Conservation (phyloP, 768 basidiomycete species). For the Trametes villosa region DNA sequence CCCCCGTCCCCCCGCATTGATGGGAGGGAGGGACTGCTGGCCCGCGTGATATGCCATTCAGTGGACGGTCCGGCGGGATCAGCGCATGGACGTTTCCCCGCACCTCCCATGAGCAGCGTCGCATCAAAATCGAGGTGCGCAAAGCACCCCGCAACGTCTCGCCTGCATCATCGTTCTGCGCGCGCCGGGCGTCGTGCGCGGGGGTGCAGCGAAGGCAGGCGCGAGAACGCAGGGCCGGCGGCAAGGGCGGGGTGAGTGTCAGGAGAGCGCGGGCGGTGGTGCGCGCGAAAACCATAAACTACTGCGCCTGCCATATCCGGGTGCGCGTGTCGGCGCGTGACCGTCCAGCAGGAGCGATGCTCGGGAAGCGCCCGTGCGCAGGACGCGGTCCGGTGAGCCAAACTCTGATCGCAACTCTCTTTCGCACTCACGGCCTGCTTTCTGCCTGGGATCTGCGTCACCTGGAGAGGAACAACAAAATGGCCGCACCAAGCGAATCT, state of each 20-base stretch:
- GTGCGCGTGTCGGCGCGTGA: slow-evolving; percentile 14
- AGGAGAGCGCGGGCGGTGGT: not conserved
- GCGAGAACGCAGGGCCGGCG: slow-evolving; percentile 10
- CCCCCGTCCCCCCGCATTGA: slow-evolving; percentile 20
- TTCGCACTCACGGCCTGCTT: not conserved
- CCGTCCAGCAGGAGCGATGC: slow-evolving; percentile 8
- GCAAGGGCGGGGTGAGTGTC: not conserved
- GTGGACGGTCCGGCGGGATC: slow-evolving; percentile 15
- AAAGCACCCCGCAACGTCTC: not conserved
- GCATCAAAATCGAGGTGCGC: not conserved
- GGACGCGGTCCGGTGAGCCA: no score
- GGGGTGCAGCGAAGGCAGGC: not conserved
- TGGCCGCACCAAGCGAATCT: slow-evolving; percentile 9
- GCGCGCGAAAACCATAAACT: not conserved
- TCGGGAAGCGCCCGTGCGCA: slow-evolving; percentile 13
- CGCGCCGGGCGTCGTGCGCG: not conserved
- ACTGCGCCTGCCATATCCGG: slow-evolving; percentile 19
- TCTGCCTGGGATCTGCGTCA: not conserved
- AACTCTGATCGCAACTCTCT: not conserved
- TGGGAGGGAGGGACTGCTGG: slow-evolving; percentile 5
- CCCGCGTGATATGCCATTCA: slow-evolving; percentile 24
- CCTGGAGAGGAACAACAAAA: not conserved
- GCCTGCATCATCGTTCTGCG: not conserved
- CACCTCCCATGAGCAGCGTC: not conserved
- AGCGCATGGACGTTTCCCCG: slow-evolving; percentile 10